These are phyloP conservation scores for Blastobotrys raffinosifermentans DNA, from an alignment of 1,139 yeast genomes.

Conservation along the genomic window DNA sequence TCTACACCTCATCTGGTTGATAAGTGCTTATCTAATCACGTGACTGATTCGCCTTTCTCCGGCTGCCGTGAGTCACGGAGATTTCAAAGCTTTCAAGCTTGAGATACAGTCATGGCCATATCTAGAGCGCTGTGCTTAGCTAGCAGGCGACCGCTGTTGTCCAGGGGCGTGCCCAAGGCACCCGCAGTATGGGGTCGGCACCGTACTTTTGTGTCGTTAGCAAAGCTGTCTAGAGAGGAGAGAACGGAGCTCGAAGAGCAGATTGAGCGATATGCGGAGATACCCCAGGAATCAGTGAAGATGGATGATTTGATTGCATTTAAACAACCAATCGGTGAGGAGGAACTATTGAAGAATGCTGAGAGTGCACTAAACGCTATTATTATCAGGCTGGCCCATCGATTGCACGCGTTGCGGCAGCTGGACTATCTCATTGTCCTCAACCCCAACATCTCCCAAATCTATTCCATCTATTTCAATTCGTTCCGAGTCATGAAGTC, in stretches of 20 bases:
- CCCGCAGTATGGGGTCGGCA: too few relatives aligned
- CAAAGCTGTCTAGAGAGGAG: constrained; percentile 10
- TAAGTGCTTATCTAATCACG: too few relatives aligned
- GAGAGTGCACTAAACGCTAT: constrained; percentile 39
- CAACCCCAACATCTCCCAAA: constrained; percentile 84
- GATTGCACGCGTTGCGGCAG: constrained; percentile 62
- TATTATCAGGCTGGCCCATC: constrained; percentile 44
- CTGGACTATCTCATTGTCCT: constrained; percentile 79
- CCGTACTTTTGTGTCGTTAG: too few relatives aligned
- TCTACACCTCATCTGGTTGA: too few relatives aligned
- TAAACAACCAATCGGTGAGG: constrained; percentile 16
- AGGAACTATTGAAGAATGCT: constrained; percentile 34
- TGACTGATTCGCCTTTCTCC: too few relatives aligned
- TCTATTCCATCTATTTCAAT: constrained; percentile 64
- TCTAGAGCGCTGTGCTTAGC: too few relatives aligned
- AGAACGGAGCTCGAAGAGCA: constrained; percentile 13
- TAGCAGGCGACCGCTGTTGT: too few relatives aligned
- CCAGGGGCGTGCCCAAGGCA: too few relatives aligned
- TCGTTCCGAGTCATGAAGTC: constrained; percentile 61
- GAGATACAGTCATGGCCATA: too few relatives aligned
- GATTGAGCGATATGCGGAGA: constrained; percentile 17
- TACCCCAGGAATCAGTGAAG: constrained; percentile 16
- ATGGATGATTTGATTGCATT: constrained; percentile 21
- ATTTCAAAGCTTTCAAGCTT: too few relatives aligned
- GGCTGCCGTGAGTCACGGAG: too few relatives aligned